Base-by-base conservation (phyloP, 2,329 filamentous ascomycete species). In the Alternaria burnsii region DNA sequence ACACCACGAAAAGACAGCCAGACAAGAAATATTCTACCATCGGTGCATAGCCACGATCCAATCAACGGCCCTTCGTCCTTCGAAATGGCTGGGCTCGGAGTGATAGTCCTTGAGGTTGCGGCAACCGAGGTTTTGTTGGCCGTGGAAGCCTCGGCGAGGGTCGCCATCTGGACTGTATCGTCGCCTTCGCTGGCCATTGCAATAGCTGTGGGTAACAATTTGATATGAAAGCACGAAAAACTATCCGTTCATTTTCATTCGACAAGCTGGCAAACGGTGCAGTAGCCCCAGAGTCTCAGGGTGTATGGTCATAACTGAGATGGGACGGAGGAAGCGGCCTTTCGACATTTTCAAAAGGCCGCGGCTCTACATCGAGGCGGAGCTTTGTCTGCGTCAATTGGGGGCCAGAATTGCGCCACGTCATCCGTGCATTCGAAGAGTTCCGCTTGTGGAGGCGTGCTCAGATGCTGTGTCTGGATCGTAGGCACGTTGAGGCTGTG, bases 1-100 rank as follows among this genome's bases (percentile, higher is more conserved):
- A 47, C n/a, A 34, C 38, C n/a, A 30, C 12, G 20, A 42, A 14
- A 10, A 8, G 30, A 11, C 24, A 52, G 22, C 11, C 41, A 12
- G 11, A 28, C 32, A 24, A 43, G 12, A 41, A 26, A 41, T 38
- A 5, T 24, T 12, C 3, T 61, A 74, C 74, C 73, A 51, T 68
- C 55, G 38, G 70, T 60, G 58, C 74, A 76, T 5, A 76, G 52
- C 72, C 74, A 76, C 1, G 62, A 66, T 18, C 72, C 72, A 52
- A 71, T 58, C 6, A 38, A 43, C 16, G 46, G 20, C 12, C 58
- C 22, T 6, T 65, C 53, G 11, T 30, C 32, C 14, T 57, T 47
- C 4, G 4, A 43, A 28, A 26, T 20, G 18, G 32, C 55, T 14
- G 57, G 55, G 48, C 54, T 63, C 10, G 58, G 55, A 7, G 60